These are phyloP conservation scores for Neurospora hispaniola DNA, from an alignment of 495 filamentous ascomycete species.

Conservation along the genomic window DNA sequence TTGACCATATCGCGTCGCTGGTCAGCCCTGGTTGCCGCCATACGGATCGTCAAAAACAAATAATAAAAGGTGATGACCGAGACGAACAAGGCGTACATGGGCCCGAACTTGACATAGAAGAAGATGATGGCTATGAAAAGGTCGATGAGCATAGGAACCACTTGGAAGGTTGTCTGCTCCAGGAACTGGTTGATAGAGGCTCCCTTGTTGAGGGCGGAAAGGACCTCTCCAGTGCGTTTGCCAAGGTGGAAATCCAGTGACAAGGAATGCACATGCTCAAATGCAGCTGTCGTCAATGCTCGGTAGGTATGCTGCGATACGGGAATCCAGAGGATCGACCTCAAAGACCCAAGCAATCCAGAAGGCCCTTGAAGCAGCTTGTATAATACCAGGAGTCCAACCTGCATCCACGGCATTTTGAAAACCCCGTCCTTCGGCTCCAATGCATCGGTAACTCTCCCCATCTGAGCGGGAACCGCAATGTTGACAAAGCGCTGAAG, in stretches of 20 bases:
- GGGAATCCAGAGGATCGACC: constrained; percentile 85
- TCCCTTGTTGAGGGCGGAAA: constrained; percentile 91
- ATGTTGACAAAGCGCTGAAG: constrained; percentile 72
- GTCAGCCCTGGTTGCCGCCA: constrained; percentile 87
- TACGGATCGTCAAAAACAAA: constrained; percentile 86
- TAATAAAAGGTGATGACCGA: constrained; percentile 91
- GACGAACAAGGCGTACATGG: constrained; percentile 87
- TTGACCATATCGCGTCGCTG: constrained; percentile 91
- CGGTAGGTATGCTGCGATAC: constrained; percentile 94
- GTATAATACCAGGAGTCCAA: constrained; percentile 68
- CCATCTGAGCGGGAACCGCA: constrained; percentile 67
- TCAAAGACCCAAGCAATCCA: constrained; percentile 71
- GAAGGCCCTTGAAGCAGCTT: constrained; percentile 81
- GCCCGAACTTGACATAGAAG: constrained; percentile 71
- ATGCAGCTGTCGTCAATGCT: constrained; percentile 84
- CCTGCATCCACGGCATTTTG: constrained; percentile 32
- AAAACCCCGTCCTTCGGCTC: constrained; percentile 12
- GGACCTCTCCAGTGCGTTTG: constrained; percentile 92
- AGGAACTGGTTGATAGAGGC: constrained; percentile 94
- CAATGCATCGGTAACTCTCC: constrained; percentile 59
- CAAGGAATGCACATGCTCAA: constrained; percentile 91
- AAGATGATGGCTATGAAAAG: constrained; percentile 77
- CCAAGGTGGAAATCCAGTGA: constrained; percentile 94
- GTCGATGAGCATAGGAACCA: constrained; percentile 90
- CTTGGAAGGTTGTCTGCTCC: constrained; percentile 89